Conservation (phyloP, 495 filamentous ascomycete genomes). For the Tuber indicum region DNA sequence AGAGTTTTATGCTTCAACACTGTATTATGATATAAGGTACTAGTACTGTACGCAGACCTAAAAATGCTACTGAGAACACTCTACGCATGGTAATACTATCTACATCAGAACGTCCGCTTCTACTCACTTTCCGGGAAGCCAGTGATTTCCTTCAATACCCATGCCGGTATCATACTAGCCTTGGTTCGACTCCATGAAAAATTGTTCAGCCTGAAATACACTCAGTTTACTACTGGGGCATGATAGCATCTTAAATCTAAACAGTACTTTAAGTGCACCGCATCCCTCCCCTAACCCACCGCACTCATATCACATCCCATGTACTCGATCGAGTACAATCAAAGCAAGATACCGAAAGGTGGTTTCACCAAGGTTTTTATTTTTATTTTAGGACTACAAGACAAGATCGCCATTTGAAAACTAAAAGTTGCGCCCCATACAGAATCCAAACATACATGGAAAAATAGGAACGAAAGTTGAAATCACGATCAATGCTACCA, state of each 20-base stretch:
- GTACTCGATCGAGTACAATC: neutral
- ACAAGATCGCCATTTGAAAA: slow-evolving; percentile 3
- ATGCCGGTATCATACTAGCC: neutral
- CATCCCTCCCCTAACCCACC: neutral
- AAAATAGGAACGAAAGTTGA: slow-evolving; percentile 1
- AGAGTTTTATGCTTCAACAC: neutral
- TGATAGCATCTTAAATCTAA: neutral
- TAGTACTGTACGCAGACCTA: neutral
- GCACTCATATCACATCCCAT: neutral
- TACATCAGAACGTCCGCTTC: neutral
- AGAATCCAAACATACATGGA: slow-evolving; percentile 1
- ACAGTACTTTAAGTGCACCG: neutral
- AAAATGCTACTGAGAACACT: neutral
- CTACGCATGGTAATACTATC: neutral
- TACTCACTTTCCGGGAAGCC: neutral
- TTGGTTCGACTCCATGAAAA: neutral
- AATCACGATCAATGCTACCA: neutral
- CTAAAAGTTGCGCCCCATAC: neutral
- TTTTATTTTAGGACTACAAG: neutral
- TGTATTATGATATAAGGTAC: neutral
- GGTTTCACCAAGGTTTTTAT: neutral
- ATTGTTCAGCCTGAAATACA: neutral
- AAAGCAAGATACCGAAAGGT: neutral
- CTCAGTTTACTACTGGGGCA: neutral
- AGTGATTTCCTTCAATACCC: neutral